These are phyloP conservation scores for Pythium utonaiense DNA, from an alignment of 352 stramenopile genomes.

Conservation along the genomic window DNA sequence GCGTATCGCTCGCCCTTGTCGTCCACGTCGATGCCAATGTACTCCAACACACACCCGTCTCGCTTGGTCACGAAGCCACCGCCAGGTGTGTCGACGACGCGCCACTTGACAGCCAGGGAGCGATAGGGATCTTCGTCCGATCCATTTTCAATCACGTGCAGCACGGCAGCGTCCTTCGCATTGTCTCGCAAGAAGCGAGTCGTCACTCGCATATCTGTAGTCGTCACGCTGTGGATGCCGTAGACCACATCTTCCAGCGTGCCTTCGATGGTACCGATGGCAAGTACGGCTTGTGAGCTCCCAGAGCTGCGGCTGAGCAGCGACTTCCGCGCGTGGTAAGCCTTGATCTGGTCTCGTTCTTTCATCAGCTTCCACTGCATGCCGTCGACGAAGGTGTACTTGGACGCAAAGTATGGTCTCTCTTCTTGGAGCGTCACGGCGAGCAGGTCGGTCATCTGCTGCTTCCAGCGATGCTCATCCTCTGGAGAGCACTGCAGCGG, in stretches of 20 bases:
- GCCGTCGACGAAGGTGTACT: conserved; percentile 13
- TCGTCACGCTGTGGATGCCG: conserved; percentile 35
- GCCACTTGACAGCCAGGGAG: conserved; percentile 24
- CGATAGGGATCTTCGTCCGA: conserved; percentile 23
- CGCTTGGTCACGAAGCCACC: conserved; percentile 25
- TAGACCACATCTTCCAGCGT: conserved; percentile 66
- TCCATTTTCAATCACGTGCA: conserved; percentile 41
- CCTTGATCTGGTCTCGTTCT: conserved; percentile 13
- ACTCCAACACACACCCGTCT: conserved; percentile 51
- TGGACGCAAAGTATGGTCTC: conserved; percentile 9
- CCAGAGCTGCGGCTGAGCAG: background rate
- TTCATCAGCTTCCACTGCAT: conserved; percentile 18
- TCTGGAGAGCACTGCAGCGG: conserved; percentile 8
- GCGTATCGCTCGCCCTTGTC: conserved; percentile 35
- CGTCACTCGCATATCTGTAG: conserved; percentile 36
- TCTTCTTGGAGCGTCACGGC: conserved; percentile 16
- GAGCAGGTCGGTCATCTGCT: conserved; percentile 11
- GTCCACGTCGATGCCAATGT: conserved; percentile 34
- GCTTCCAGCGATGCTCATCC: conserved; percentile 9
- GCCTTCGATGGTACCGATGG: conserved; percentile 46
- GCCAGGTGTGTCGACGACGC: conserved; percentile 12
- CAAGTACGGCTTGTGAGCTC: conserved; percentile 25
- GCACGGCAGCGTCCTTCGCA: conserved; percentile 24
- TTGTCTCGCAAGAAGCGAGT: conserved; percentile 20
- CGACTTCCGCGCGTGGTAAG: conserved; percentile 8